Percentiles rank a stretch among this genome's conserved stretches.
phyloP scores from a whole-genome alignment of 2,329 filamentous ascomycete species.

The Metarhizium anisopliae region DNA sequence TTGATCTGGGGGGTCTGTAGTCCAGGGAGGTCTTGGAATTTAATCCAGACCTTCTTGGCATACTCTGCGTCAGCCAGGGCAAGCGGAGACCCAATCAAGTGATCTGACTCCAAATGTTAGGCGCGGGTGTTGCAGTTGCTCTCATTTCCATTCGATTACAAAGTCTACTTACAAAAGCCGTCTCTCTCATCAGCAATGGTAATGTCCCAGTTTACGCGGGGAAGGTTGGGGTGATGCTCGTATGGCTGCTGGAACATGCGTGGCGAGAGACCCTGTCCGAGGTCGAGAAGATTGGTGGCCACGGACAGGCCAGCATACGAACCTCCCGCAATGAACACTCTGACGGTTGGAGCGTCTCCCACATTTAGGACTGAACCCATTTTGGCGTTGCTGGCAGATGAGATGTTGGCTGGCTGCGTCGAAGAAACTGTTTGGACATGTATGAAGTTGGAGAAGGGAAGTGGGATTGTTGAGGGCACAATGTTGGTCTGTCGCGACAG shows the following conservation, averaged over 20 bases:
- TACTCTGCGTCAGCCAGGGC: conserved; percentile 57
- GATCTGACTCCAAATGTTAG: conserved; percentile 38
- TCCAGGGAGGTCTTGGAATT: conserved; percentile 57
- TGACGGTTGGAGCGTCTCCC: conserved; percentile 28
- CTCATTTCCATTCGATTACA: not conserved
- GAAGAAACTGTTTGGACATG: not conserved
- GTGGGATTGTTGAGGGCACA: not conserved
- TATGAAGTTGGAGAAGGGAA: not conserved
- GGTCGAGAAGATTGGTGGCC: conserved; percentile 58
- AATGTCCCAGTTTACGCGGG: conserved; percentile 52
- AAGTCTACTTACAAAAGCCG: conserved; percentile 62
- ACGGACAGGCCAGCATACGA: conserved; percentile 64
- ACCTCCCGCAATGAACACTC: conserved; percentile 59
- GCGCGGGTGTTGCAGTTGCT: not conserved
- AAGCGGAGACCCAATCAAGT: conserved; percentile 67
- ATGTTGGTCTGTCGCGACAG: not conserved
- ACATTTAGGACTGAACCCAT: conserved; percentile 22
- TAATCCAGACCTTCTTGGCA: conserved; percentile 61
- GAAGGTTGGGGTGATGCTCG: conserved; percentile 29
- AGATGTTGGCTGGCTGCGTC: not conserved
- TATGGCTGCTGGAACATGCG: conserved; percentile 32
- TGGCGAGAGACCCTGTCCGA: conserved; percentile 47
- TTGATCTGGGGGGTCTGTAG: conserved; percentile 54
- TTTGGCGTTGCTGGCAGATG: not conserved
- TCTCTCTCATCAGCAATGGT: conserved; percentile 73